Conservation (phyloP, 73 alveolate genomes). For the Paramecium tetraurelia region DNA sequence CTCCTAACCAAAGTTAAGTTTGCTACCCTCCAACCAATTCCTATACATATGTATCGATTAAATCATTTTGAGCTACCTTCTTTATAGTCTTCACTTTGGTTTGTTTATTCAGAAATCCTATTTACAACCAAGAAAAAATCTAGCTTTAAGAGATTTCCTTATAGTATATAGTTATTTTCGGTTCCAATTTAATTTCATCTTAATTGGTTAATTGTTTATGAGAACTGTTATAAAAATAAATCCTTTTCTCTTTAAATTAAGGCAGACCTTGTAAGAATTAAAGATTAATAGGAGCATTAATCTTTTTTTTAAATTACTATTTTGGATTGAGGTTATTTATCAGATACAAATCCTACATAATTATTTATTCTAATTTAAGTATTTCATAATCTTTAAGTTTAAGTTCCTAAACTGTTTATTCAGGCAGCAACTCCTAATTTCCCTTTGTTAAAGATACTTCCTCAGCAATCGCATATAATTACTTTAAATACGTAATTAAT, state of each 20-base stretch:
- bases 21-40: background rate
- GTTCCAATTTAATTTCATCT: background rate
- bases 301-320: too few relatives aligned
- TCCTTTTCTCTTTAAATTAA: background rate
- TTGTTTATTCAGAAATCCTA: too few relatives aligned
- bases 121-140: background rate
- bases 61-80: background rate
- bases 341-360: background rate
- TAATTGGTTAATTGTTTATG: background rate
- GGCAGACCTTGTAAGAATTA: background rate
- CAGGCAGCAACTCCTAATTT: background rate
- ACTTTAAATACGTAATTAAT: too few relatives aligned
- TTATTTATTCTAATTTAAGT: background rate
- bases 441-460: background rate
- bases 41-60: background rate
- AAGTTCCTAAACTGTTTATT: background rate
- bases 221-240: background rate
- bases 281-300: background rate
- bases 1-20: background rate
- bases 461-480: background rate
- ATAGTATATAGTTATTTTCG: background rate
- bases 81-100: background rate
- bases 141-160: background rate
- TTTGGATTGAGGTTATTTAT: too few relatives aligned
- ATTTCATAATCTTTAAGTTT: background rate